Base-by-base conservation (phyloP, 768 basidiomycete species). In the Termitomyces titanicus region DNA sequence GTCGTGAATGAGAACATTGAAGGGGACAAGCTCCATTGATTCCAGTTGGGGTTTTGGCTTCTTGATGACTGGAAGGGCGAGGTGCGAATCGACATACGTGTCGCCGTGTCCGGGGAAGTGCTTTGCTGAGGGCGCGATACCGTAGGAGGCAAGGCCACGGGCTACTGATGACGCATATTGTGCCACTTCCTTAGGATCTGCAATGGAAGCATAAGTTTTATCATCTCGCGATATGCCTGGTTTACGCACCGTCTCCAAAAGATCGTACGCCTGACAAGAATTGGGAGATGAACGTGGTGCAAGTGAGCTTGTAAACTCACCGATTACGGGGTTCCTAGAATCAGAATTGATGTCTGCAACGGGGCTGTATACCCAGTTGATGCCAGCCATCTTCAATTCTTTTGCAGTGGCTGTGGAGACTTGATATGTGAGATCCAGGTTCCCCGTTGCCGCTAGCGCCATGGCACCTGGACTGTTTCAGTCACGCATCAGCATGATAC, bases 41-140 rank as follows among this genome's bases (percentile, higher is more conserved):
- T 64, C 45, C 1, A 89, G 70, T 53, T 77, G 68, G 7, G 66
- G 51, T 20, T 69, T 70, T 1, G 73, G 68, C 55, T 86, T 86
- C 50, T 68, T 65, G 63, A 89, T 87, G 25, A 75, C 67, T 0
- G 88, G 88, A 13, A 89, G 76, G 2, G 77, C 81, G 20, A 85
- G 75, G 61, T 89, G 88, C 0, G 87, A 87, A 62, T 89, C 88
- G 44, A 87, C 72, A 53, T 83, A 77, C 1, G 87, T 89, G 53
- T 89, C 86, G 0, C 88, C 86, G 57, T 89, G 88, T 0, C 88
- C 88, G 0, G 86, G 87, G 61, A 88, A 88, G 62, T 89, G 88
- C 61, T 88, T 89, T 3, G 79, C 79, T 22, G 75, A 83, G 0
- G 88, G 78, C 2, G 86, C 85, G 10, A 89, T 68, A 1, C 77